A percentile compares a stretch with the other conserved stretches of the same genome.
Conservation (phyloP, 2,329 filamentous ascomycete species). For the Raffaelea albimanens region DNA sequence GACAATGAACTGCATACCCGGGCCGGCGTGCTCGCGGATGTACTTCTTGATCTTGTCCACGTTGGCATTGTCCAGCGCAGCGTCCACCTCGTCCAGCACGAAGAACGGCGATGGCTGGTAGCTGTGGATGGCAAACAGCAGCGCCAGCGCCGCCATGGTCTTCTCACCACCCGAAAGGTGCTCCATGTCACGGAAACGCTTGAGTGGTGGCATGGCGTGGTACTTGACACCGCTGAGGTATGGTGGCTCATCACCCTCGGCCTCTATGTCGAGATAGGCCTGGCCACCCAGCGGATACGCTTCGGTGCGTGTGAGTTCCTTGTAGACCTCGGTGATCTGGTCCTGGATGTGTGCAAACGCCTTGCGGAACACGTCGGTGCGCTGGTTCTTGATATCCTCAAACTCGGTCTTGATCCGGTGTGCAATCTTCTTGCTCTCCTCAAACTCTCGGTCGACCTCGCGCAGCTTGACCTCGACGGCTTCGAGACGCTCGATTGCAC, state of each 20-base stretch:
- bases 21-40: constrained; percentile 84
- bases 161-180: constrained; percentile 96
- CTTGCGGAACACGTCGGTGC: constrained; percentile 88
- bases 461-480: constrained; percentile 75
- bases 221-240: constrained; percentile 96
- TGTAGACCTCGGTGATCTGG: constrained; percentile 89
- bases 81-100: constrained; percentile 95
- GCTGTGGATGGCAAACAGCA: constrained; percentile 92
- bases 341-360: constrained; percentile 92
- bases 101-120: constrained; percentile 97
- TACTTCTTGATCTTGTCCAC: constrained; percentile 95
- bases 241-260: constrained; percentile 82
- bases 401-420: constrained; percentile 46
- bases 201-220: constrained; percentile 95
- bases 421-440: constrained; percentile 67
- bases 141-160: constrained; percentile 94
- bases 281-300: constrained; percentile 90
- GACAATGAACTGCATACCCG: constrained; percentile 98
- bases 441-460: constrained; percentile 80
- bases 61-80: constrained; percentile 95
- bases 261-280: constrained; percentile 80
- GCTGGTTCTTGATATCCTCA: constrained; percentile 68
- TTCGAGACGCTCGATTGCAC: constrained; percentile 84
- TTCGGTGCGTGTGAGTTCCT: constrained; percentile 81
- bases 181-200: constrained; percentile 98